phyloP scores from a whole-genome alignment of 441 rosid genomes.

The Iberis amara region DNA sequence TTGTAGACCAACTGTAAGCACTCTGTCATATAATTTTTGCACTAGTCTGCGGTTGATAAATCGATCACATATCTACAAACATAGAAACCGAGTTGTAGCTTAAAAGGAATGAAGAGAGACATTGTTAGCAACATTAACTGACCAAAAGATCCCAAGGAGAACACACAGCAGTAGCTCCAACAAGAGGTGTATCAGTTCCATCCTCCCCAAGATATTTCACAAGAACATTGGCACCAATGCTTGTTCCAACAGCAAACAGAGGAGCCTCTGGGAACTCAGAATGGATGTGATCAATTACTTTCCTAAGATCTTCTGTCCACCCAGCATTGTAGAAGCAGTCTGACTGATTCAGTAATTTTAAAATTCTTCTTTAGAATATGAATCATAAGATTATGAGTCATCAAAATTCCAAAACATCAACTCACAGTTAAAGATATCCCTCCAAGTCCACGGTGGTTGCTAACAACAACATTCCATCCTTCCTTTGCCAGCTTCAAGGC shows the following conservation, averaged over 20 bases:
- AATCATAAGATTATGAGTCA: background rate
- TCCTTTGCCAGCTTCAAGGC: conserved; percentile 48
- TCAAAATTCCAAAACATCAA: conserved; percentile 9
- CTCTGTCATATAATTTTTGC: conserved; percentile 72
- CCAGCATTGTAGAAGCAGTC: conserved; percentile 90
- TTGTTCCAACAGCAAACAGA: conserved; percentile 69
- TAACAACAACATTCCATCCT: conserved; percentile 85
- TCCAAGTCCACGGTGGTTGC: conserved; percentile 82
- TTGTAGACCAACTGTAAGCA: conserved; percentile 75
- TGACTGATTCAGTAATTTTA: conserved; percentile 39
- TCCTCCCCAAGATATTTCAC: conserved; percentile 92
- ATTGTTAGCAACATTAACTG: conserved; percentile 29
- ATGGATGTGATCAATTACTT: conserved; percentile 52
- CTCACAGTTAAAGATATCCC: conserved; percentile 82
- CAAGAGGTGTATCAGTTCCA: conserved; percentile 53
- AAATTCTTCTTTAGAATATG: background rate
- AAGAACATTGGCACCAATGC: conserved; percentile 85
- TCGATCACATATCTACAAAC: conserved; percentile 77
- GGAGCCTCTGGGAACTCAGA: conserved; percentile 59
- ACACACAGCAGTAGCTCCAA: conserved; percentile 80
- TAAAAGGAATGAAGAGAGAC: background rate
- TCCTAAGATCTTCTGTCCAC: conserved; percentile 72
- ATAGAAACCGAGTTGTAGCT: background rate
- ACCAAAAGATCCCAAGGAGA: conserved; percentile 95
- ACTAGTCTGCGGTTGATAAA: conserved; percentile 63